These are phyloP conservation scores for Diaporthe citri DNA, from an alignment of 2,329 filamentous ascomycete species.

Conservation along the genomic window DNA sequence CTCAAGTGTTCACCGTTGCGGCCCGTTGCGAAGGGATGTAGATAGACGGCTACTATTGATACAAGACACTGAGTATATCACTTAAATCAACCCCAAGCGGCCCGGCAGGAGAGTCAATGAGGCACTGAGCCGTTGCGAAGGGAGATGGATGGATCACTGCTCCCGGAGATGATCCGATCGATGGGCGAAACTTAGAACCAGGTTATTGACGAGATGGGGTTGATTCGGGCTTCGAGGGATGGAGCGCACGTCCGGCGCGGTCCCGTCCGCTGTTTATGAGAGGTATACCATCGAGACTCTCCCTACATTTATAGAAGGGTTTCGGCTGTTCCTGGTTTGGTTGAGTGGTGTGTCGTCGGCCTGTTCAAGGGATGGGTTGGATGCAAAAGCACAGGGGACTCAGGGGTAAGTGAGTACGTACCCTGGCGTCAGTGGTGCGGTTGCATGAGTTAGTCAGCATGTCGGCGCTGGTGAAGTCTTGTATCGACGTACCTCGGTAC, in stretches of 20 bases:
- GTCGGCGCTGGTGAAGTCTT: not conserved
- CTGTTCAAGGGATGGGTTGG: conserved; percentile 18
- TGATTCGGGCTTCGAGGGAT: conserved; percentile 5
- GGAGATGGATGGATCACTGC: not conserved
- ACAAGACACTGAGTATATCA: conserved; percentile 3
- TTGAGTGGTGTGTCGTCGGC: not conserved
- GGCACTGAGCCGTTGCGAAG: not conserved
- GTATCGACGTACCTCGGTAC: not conserved
- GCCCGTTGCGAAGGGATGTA: conserved; percentile 16
- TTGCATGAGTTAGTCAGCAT: conserved; percentile 11
- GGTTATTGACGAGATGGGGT: not conserved
- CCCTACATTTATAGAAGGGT: conserved; percentile 2
- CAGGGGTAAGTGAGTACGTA: not conserved
- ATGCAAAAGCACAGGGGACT: conserved; percentile 17
- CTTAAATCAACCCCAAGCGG: not conserved
- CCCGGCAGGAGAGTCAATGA: conserved; percentile 1
- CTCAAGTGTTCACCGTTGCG: not conserved
- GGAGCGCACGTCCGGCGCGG: conserved; percentile 4
- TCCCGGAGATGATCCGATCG: not conserved
- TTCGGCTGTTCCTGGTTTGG: not conserved
- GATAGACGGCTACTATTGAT: conserved; percentile 15
- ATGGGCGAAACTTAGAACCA: not conserved
- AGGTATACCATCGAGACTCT: not conserved
- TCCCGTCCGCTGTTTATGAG: not conserved
- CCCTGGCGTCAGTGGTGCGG: not conserved